Conservation (phyloP, 768 basidiomycete species). For the Termitomyces heimii region DNA sequence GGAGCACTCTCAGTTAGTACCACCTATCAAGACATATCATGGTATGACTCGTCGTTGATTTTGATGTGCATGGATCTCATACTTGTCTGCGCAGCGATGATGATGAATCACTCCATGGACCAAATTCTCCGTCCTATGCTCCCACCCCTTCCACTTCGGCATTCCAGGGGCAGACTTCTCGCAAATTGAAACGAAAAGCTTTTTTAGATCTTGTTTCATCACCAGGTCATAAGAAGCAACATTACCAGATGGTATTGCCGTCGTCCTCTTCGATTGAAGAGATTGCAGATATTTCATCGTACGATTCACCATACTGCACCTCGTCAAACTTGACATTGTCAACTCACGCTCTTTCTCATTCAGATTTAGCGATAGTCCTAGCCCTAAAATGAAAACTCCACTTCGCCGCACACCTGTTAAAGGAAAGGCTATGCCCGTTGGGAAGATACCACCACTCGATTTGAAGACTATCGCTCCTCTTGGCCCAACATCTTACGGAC, state of each 20-base stretch:
- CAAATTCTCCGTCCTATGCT: not conserved
- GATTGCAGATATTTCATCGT: conserved; percentile 19
- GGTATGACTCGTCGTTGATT: not conserved
- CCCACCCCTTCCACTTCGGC: not conserved
- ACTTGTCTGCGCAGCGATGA: not conserved
- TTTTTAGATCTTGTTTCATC: not conserved
- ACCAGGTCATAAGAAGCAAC: not conserved
- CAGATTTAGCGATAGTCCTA: conserved; percentile 11
- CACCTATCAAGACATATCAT: not conserved
- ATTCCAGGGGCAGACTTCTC: not conserved
- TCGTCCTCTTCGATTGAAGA: conserved; percentile 12
- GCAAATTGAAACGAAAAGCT: conserved; percentile 3
- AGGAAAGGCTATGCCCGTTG: not conserved
- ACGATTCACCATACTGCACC: not conserved
- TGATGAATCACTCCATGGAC: not conserved
- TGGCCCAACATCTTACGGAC: not conserved
- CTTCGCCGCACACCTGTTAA: not conserved
- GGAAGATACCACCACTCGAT: conserved; percentile 11
- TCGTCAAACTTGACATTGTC: not conserved
- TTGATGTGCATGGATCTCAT: not conserved
- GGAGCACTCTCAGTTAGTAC: not conserved
- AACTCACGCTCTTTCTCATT: not conserved
- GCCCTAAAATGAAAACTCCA: not conserved
- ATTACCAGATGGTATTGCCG: not conserved
- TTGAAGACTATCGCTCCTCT: conserved; percentile 3